Evolutionary conservation across 2,329 filamentous ascomycete species (phyloP).

Genomic region (Pezicula radicicola): DNA sequence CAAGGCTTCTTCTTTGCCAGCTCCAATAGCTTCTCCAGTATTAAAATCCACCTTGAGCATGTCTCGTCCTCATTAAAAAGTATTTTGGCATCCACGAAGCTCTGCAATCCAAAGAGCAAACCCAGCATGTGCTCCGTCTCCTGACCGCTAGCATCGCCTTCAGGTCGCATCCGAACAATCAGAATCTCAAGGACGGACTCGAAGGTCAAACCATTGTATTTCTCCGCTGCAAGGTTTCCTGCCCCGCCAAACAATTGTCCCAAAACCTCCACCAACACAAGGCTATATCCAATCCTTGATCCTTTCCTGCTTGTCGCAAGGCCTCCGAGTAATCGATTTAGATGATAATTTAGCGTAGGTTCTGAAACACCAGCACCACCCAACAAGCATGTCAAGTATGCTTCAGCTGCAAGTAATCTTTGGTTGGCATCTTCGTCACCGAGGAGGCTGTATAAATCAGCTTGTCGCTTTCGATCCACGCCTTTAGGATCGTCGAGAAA

Average conservation of each 20-base stretch:
- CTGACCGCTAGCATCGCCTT: constrained; percentile 56
- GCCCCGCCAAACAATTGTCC: constrained; percentile 64
- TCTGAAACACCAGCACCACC: constrained; percentile 47
- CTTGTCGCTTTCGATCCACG: constrained; percentile 56
- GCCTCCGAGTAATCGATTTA: constrained; percentile 75
- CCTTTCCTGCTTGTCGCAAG: constrained; percentile 88
- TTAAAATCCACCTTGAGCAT: constrained; percentile 53
- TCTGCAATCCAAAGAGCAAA: constrained; percentile 81
- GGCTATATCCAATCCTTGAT: constrained; percentile 82
- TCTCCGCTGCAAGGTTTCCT: constrained; percentile 36
- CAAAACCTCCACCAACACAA: constrained; percentile 81
- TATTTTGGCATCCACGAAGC: constrained; percentile 76
- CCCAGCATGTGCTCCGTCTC: constrained; percentile 85
- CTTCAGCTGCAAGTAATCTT: constrained; percentile 55
- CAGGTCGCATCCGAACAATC: constrained; percentile 51
- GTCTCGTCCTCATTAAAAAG: constrained; percentile 53
- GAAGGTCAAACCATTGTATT: constrained; percentile 53
- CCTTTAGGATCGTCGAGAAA: constrained; percentile 51
- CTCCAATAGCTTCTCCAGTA: constrained; percentile 72
- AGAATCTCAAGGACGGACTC: constrained; percentile 51
- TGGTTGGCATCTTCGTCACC: constrained; percentile 56
- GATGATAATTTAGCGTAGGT: constrained; percentile 51
- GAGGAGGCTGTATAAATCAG: constrained; percentile 57
- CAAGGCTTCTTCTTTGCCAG: constrained; percentile 81
- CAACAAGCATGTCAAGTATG: constrained; percentile 54